Evolutionary conservation across 352 stramenopile genomes (phyloP).

Genomic region (Pythium scleroteichum): DNA sequence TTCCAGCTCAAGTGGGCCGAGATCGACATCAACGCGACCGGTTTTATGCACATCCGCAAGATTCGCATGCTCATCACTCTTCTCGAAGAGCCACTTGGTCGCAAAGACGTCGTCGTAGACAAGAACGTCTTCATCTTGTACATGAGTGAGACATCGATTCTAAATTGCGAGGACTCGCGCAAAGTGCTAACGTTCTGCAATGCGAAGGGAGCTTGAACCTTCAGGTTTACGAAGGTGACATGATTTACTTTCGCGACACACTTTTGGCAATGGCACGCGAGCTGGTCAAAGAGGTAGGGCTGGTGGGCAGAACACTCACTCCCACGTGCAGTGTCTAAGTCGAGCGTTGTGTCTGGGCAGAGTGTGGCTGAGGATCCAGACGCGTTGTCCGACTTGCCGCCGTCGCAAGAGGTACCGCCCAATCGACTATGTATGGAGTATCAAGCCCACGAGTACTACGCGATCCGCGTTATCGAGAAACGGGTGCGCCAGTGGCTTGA

Average conservation of each 20-base stretch:
- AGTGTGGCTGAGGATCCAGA: slow-evolving; percentile 35
- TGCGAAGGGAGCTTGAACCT: slow-evolving; percentile 47
- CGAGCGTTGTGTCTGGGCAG: background rate
- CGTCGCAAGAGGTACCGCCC: slow-evolving; percentile 34
- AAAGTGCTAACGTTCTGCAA: too few species aligned
- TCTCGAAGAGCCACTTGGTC: slow-evolving; percentile 77
- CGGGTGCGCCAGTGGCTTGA: slow-evolving; percentile 59
- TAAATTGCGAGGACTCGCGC: too few species aligned
- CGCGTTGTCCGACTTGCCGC: slow-evolving; percentile 45
- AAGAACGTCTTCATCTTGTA: slow-evolving; percentile 57
- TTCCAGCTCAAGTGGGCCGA: slow-evolving; percentile 89
- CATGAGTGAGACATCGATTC: slow-evolving; percentile 63
- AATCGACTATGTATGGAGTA: slow-evolving; percentile 57
- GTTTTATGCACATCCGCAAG: slow-evolving; percentile 77
- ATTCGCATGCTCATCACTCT: slow-evolving; percentile 75
- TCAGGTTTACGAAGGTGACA: slow-evolving; percentile 79
- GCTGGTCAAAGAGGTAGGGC: slow-evolving; percentile 76
- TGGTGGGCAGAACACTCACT: background rate
- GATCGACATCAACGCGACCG: slow-evolving; percentile 87
- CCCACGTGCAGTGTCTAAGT: too few species aligned
- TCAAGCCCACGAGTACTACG: slow-evolving; percentile 68
- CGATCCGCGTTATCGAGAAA: slow-evolving; percentile 57
- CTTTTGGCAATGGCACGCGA: slow-evolving; percentile 76
- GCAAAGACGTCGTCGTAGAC: slow-evolving; percentile 39
- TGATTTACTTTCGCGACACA: slow-evolving; percentile 88